A percentile compares a stretch with the other conserved stretches of the same genome.
These are phyloP conservation scores for Cyclostephanos invisitatus DNA, from an alignment of 108 stramenopile species.

Conservation along the genomic window DNA sequence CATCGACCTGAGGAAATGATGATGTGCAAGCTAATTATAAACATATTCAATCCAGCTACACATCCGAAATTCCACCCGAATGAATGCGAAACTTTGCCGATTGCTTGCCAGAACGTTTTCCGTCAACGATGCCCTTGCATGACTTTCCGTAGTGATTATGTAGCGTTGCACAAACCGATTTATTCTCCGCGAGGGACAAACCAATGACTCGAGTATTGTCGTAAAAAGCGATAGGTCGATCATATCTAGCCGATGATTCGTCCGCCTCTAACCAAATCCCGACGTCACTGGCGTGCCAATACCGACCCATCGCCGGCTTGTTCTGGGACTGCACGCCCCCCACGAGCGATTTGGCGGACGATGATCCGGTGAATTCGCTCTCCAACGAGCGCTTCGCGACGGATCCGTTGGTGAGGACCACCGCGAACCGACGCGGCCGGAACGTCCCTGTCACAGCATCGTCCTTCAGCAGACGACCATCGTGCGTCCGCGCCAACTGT, in stretches of 20 bases:
- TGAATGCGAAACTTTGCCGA: slow-evolving; percentile 20
- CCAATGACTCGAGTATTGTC: slow-evolving; percentile 19
- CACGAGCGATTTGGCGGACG: not conserved
- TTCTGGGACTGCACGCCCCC: not conserved
- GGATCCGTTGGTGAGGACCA: slow-evolving; percentile 39
- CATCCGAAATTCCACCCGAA: slow-evolving; percentile 36
- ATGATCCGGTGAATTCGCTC: slow-evolving; percentile 1
- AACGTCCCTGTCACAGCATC: not conserved
- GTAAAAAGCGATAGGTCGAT: slow-evolving; percentile 1
- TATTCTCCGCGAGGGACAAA: slow-evolving; percentile 19
- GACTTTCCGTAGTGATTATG: slow-evolving; percentile 47
- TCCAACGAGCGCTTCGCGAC: slow-evolving; percentile 27
- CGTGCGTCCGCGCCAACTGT: slow-evolving; percentile 30
- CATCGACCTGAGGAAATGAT: not conserved
- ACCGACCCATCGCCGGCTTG: slow-evolving; percentile 48
- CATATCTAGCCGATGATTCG: not conserved
- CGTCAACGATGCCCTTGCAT: slow-evolving; percentile 9
- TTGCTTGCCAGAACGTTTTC: not conserved
- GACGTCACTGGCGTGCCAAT: slow-evolving; percentile 48
- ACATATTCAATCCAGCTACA: not conserved
- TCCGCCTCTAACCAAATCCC: slow-evolving; percentile 42
- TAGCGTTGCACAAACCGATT: slow-evolving; percentile 34
- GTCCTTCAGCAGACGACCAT: slow-evolving; percentile 17
- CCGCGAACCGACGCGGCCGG: slow-evolving; percentile 38
- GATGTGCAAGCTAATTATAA: too few species aligned